These are phyloP conservation scores for Ajuga chamaepitys DNA, from an alignment of 257 asterid genomes.

Conservation along the genomic window DNA sequence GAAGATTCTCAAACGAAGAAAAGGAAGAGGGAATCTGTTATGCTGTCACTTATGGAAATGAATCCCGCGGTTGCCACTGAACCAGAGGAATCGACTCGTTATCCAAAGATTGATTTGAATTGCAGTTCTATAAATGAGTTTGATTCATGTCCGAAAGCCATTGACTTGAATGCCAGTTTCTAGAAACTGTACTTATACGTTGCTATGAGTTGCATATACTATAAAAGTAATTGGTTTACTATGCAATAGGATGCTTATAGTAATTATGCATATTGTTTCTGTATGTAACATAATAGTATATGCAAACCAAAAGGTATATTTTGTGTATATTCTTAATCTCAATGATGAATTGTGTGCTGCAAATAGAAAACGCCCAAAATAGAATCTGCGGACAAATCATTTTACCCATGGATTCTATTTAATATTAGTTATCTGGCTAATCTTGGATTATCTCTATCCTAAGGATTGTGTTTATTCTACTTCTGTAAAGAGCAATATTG, in stretches of 20 bases:
- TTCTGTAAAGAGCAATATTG: too few relatives aligned
- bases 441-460: too few relatives aligned
- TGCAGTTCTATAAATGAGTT: slow-evolving; percentile 31
- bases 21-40: slow-evolving; percentile 22
- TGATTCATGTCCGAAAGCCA: slow-evolving; percentile 32
- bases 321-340: slow-evolving; percentile 15
- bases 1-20: slow-evolving; percentile 19
- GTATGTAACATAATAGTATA: slow-evolving; percentile 21
- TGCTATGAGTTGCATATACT: slow-evolving; percentile 11
- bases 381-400: too few relatives aligned
- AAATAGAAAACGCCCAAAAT: too few relatives aligned
- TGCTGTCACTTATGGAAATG: slow-evolving; percentile 50
- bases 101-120: slow-evolving; percentile 45
- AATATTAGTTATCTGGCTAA: too few relatives aligned
- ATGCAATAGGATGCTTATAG: slow-evolving; percentile 16
- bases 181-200: slow-evolving; percentile 8
- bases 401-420: too few relatives aligned
- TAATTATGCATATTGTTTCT: slow-evolving; percentile 28
- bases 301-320: slow-evolving; percentile 8
- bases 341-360: not conserved
- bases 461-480: too few relatives aligned
- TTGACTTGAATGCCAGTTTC: slow-evolving; percentile 48
- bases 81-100: not conserved
- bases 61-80: slow-evolving; percentile 22
- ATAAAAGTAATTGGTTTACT: slow-evolving; percentile 8